These are phyloP conservation scores for Pisolithus thermaeus DNA, from an alignment of 1,284 basidiomycete species.

Conservation along the genomic window DNA sequence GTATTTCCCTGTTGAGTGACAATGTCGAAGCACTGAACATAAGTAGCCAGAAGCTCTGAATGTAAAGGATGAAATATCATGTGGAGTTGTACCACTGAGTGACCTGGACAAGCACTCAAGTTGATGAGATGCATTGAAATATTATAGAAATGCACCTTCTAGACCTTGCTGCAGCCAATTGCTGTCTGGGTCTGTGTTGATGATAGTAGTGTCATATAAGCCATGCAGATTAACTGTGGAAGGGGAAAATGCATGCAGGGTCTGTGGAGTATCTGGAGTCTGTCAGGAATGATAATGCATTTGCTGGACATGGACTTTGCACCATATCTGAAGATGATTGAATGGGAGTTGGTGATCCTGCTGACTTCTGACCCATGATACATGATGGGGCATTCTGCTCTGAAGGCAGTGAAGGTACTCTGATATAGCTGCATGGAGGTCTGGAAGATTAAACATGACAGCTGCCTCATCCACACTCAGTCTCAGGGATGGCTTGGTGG, in stretches of 20 bases:
- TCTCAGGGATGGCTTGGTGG: not conserved
- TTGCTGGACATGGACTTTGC: conserved; percentile 1
- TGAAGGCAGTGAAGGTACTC: not conserved
- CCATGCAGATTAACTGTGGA: not conserved
- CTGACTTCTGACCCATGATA: too few relatives aligned
- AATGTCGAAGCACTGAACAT: not conserved
- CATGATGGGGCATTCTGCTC: too few relatives aligned
- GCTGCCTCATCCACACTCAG: conserved; percentile 2
- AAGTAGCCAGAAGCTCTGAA: not conserved
- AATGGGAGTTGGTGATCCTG: not conserved
- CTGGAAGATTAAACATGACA: conserved; percentile 1
- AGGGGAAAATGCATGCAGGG: not conserved
- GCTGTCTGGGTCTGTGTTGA: too few relatives aligned
- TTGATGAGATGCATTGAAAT: not conserved
- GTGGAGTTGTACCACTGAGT: not conserved
- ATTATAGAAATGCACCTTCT: too few relatives aligned
- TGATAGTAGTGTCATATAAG: not conserved
- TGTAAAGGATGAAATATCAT: not conserved
- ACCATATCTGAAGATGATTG: conserved; percentile 6
- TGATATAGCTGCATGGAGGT: conserved; percentile 2
- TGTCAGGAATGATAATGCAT: not conserved
- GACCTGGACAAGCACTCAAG: not conserved
- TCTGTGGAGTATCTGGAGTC: not conserved
- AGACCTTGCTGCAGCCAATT: too few relatives aligned
- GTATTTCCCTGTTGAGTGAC: not conserved